Evolutionary conservation across 495 filamentous ascomycete species (phyloP), one percentile per base, ranked within the genome.

Genomic region (Rusavskia elegans): DNA sequence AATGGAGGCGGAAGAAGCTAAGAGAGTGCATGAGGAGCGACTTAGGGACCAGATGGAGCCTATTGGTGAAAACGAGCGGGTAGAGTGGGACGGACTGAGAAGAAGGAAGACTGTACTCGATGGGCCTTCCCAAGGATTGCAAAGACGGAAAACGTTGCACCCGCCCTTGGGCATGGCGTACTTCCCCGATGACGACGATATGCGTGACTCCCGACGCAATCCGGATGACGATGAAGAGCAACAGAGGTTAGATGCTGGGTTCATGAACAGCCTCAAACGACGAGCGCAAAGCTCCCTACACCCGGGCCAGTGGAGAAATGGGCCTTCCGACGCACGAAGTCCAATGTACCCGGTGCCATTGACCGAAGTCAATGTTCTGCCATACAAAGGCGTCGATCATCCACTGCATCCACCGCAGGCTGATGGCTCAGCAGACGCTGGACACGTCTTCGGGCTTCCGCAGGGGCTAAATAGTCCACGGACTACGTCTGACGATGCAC

Each of bases 41-140:
- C 66, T 78, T 51, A 68, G 72, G 53, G 87, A 93, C 59, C 71
- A 68, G 23, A 76, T 95, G 53, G 77, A 80, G 52, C 81, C 87
- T 3, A 80, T 89, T 10, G 74, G 68, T 37, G 86, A 94, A 56
- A 79, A 86, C 52, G 83, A 86, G 55, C 68, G 80, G 30, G 79
- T 87, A 49, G 88, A 98, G 67, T 98, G 88, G 87, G 92, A 97
- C 70, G 92, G 92, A 20, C 71, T 98, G 52, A 76, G 88, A 57
- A 74, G 92, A 53, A 79, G 92, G 49, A 84, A 80, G 61, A 97
- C 92, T 10, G 72, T 82, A 11, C 52, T 82, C 38, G 73, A 74
- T 19, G 64, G 62, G 55, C 67, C 52, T 59, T 58, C 3, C 51
- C 59, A 25, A 51, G 50, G 40, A 58, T 55, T 66, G 16, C 55